These are phyloP conservation scores for Candida sp. DNA, from an alignment of 1,139 yeast species.

Conservation along the genomic window DNA sequence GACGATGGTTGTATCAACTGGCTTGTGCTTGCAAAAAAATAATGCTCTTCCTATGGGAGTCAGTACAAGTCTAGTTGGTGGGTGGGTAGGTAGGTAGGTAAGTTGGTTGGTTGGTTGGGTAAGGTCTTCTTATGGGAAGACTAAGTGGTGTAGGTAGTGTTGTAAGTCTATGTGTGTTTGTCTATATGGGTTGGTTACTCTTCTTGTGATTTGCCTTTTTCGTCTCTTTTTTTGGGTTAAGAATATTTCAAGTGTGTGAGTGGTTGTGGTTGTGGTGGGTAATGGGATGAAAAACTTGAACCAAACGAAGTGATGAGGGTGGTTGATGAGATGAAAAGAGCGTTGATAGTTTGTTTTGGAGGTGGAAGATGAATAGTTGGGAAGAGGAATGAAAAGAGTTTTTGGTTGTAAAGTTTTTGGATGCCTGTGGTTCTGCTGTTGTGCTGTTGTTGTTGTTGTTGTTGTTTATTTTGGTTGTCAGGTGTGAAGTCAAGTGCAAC, in stretches of 20 bases:
- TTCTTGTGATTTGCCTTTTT: neutral
- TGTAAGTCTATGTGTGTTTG: neutral
- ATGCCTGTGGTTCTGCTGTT: neutral
- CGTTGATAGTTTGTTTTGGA: neutral
- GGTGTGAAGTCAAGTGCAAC: neutral
- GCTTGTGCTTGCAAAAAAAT: neutral
- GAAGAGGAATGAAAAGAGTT: neutral
- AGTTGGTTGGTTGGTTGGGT: neutral
- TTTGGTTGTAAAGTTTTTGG: neutral
- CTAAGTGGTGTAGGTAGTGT: too few species aligned
- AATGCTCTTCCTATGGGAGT: neutral
- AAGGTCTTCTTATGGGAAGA: neutral
- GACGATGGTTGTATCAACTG: neutral
- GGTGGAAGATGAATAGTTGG: neutral
- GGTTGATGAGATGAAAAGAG: neutral
- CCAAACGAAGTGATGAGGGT: neutral
- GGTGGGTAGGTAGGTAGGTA: neutral
- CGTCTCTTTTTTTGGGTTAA: neutral
- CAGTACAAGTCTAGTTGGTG: neutral
- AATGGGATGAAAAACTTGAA: neutral
- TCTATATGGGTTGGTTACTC: neutral
- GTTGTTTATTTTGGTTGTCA: neutral
- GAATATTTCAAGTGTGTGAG: neutral
- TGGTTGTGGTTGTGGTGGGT: neutral
- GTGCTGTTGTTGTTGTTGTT: neutral